Conservation (phyloP, 140 eudicot genomes). For the Anethum foeniculum region DNA sequence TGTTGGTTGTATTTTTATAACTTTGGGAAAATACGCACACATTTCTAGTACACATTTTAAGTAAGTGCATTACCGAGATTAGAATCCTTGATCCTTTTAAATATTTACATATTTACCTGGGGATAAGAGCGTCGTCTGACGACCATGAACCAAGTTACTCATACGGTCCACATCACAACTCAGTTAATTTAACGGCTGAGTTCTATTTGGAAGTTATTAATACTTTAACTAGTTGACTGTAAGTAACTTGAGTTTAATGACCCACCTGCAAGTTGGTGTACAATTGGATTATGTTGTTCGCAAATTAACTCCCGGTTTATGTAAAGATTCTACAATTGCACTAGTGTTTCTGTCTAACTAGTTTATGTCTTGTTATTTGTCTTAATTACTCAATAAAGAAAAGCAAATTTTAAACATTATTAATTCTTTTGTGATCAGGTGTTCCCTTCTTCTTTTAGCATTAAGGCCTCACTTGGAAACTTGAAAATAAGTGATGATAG, state of each 20-base stretch:
- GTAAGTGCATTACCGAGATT: background rate
- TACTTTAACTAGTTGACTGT: background rate
- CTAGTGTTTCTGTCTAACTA: background rate
- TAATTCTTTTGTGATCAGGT: slow-evolving; percentile 41
- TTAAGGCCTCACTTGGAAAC: slow-evolving; percentile 95
- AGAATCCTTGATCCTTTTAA: background rate
- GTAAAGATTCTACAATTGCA: background rate
- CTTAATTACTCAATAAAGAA: background rate
- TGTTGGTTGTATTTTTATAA: background rate
- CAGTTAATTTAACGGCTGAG: background rate
- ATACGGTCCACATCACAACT: background rate
- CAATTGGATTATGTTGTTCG: background rate
- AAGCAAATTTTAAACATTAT: slow-evolving; percentile 3
- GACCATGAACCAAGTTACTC: background rate
- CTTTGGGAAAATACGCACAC: background rate
- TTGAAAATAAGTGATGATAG: slow-evolving; percentile 91
- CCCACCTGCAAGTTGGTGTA: background rate
- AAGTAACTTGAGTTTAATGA: background rate
- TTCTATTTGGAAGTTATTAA: background rate
- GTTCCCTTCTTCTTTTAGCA: slow-evolving; percentile 92
- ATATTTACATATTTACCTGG: background rate
- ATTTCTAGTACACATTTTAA: background rate
- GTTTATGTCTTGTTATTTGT: background rate
- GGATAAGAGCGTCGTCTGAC: background rate
- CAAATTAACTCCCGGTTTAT: background rate